Base-by-base conservation (phyloP, 2,329 filamentous ascomycete genomes). In the Fusarium sp. region DNA sequence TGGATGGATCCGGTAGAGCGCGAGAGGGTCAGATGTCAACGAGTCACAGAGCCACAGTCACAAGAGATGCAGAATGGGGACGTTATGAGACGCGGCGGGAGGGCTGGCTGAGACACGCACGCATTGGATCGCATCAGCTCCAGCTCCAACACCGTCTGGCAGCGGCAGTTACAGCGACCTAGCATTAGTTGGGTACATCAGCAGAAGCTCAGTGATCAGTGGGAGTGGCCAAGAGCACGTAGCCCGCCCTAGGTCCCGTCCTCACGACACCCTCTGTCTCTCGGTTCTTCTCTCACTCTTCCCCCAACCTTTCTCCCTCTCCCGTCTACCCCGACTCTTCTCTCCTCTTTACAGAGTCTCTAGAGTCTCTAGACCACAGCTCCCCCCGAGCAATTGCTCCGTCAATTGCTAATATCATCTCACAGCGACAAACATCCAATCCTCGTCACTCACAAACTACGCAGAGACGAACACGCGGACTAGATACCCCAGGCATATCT, bases 11-110 rank as follows among this genome's bases (percentile, higher is more conserved):
- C 42, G 64, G 42, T 37, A 64, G 60, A 70, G 60, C 61, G 61
- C 40, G 69, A 62, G 62, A 75, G 65, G 72, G 72, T 75, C 72
- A 75, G 69, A 75, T 75, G 72, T 67, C 69, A 58, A 64, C 72
- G 62, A 74, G 72, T 74, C 72, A 72, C 72, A 75, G 66, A 74
- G 59, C 62, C 65, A 75, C 69, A 75, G 69, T 74, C 69, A 74
- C 72, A 74, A 75, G 72, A 74, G 69, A 57, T 64, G 62, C 54
- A 64, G 66, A 64, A 64, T 52, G 56, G 45, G 64, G 64, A 74
- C 37, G 71, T 20, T 65, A 67, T 71, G 71, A 74, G 71, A 71
- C 67, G 45, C 61, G 62, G 13, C 47, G 58, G 62, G 40, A 72
- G 42, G 62, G 56, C 50, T 72, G 71, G 72, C 65, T 74, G 59